Percentiles rank a stretch among this genome's conserved stretches.
These are phyloP conservation scores for Chenopodium quinoa DNA, from an alignment of 148 eudicot species.

Conservation along the genomic window DNA sequence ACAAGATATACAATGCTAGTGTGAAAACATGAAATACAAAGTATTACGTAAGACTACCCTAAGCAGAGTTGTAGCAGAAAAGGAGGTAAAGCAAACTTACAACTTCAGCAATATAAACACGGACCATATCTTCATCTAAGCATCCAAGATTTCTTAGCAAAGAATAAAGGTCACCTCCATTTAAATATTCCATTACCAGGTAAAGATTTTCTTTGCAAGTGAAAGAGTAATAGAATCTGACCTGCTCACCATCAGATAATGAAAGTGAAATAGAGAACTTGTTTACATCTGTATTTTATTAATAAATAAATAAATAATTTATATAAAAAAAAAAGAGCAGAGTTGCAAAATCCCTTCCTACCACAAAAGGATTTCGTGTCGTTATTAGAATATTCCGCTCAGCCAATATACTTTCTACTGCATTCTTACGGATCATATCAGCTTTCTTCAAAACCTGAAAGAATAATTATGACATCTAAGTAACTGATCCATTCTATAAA, in stretches of 20 bases:
- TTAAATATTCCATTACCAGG: constrained; percentile 96
- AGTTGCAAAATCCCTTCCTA: constrained; percentile 36
- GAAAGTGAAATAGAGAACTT: constrained; percentile 29
- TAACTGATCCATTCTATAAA: neutral
- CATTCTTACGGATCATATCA: constrained; percentile 97
- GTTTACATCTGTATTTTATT: constrained; percentile 13
- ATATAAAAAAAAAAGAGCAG: neutral
- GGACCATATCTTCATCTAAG: constrained; percentile 97
- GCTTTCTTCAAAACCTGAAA: constrained; percentile 91
- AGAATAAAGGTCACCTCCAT: constrained; percentile 98
- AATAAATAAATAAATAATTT: too few species aligned
- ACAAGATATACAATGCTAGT: neutral
- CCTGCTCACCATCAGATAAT: constrained; percentile 57
- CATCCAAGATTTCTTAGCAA: constrained; percentile 85
- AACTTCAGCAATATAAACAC: constrained; percentile 93
- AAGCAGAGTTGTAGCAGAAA: constrained; percentile 3
- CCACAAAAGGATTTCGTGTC: constrained; percentile 97
- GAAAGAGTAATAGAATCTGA: constrained; percentile 96
- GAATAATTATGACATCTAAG: constrained; percentile 23
- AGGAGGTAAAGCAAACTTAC: constrained; percentile 43
- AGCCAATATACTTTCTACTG: constrained; percentile 96
- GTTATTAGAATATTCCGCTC: constrained; percentile 93
- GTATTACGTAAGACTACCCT: neutral
- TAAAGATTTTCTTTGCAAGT: constrained; percentile 97
- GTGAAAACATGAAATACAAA: neutral